Conservation (phyloP, 2,329 filamentous ascomycete species). For the Neodidymelliopsis sp. region DNA sequence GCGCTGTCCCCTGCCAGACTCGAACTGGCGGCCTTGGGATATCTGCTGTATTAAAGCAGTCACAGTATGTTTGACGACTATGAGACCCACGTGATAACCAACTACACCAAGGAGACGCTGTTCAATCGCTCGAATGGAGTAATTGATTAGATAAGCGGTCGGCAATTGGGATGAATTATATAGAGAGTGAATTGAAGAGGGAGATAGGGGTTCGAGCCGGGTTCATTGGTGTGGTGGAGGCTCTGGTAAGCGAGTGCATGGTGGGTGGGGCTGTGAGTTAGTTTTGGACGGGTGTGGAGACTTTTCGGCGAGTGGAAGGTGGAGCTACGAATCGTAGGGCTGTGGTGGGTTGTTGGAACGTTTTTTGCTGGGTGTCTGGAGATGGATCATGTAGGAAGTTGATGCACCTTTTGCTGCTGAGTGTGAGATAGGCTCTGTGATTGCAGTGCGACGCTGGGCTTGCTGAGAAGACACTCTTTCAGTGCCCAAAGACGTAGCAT, state of each 20-base stretch:
- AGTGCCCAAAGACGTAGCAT: background rate
- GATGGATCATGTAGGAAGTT: background rate
- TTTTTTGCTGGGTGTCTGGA: too few species aligned
- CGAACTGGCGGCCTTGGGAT: slow-evolving; percentile 49
- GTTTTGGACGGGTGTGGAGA: too few species aligned
- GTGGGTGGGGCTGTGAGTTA: too few species aligned
- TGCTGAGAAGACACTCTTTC: too few species aligned
- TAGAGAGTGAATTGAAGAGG: background rate
- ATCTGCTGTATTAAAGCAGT: slow-evolving; percentile 36
- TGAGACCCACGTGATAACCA: slow-evolving; percentile 50
- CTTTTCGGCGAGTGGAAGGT: slow-evolving; percentile 3
- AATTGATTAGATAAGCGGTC: slow-evolving; percentile 14
- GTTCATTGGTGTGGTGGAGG: too few species aligned
- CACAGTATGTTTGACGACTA: slow-evolving; percentile 33
- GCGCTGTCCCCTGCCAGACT: slow-evolving; percentile 40
- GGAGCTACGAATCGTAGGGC: slow-evolving; percentile 1
- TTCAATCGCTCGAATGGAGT: background rate
- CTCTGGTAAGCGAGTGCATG: too few species aligned
- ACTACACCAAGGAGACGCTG: slow-evolving; percentile 49
- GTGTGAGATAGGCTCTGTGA: too few species aligned
- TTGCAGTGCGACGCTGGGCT: too few species aligned
- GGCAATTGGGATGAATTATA: background rate
- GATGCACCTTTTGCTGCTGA: background rate
- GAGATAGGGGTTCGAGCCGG: too few species aligned
- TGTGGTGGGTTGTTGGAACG: background rate